phyloP scores from a whole-genome alignment of 345 rosid species.

The Erodium maritimum region DNA sequence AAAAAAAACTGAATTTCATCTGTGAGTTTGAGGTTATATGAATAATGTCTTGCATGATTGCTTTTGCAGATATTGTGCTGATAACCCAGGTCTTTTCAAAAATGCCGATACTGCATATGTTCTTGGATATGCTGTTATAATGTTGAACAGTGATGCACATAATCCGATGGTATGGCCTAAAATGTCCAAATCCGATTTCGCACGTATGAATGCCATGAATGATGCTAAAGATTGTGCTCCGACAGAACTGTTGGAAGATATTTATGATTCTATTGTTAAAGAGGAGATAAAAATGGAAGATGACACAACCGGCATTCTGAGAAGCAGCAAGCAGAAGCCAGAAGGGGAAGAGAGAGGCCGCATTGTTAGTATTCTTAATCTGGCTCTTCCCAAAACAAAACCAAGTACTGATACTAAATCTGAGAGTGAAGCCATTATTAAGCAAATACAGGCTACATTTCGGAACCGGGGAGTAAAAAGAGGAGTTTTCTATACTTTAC shows the following conservation, averaged over 20 bases:
- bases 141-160: constrained; percentile 96
- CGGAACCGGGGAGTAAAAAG: constrained; percentile 73
- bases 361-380: constrained; percentile 77
- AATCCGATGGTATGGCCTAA: constrained; percentile 95
- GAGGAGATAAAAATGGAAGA: constrained; percentile 95
- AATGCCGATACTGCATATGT: constrained; percentile 99
- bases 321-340: constrained; percentile 48
- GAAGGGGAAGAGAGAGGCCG: constrained; percentile 88
- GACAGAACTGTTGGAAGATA: constrained; percentile 72
- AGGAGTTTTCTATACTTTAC: constrained; percentile 74
- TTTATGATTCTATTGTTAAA: constrained; percentile 87
- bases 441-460: constrained; percentile 86
- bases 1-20: background rate
- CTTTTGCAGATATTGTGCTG: constrained; percentile 76
- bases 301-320: constrained; percentile 42
- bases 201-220: constrained; percentile 69
- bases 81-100: constrained; percentile 87
- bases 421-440: constrained; percentile 78
- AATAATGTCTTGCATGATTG: background rate
- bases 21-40: background rate
- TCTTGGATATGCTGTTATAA: constrained; percentile 97
- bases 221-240: constrained; percentile 80
- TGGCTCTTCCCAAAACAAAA: constrained; percentile 71
- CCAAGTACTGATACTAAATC: constrained; percentile 65
- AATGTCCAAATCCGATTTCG: constrained; percentile 90